phyloP scores from a whole-genome alignment of 2,329 filamentous ascomycete genomes.

The Fusarium sp. region DNA sequence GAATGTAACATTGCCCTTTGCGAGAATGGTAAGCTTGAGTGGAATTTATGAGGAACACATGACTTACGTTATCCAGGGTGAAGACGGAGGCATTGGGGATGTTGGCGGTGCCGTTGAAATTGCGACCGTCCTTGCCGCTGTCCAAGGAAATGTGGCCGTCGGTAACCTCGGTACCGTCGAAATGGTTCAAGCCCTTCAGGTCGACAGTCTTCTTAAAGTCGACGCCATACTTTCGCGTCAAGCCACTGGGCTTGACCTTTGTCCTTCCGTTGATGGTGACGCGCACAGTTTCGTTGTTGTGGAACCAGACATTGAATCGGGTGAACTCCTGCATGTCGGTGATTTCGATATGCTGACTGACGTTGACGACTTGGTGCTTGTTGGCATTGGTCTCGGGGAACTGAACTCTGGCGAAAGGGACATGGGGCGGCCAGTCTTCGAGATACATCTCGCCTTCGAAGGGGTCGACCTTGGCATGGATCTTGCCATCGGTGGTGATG shows the following conservation, averaged over 20 bases:
- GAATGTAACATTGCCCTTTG: constrained; percentile 71
- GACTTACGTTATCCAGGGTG: constrained; percentile 70
- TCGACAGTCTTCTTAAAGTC: constrained; percentile 67
- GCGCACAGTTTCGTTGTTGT: constrained; percentile 60
- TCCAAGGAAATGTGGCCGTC: constrained; percentile 59
- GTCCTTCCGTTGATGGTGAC: constrained; percentile 65
- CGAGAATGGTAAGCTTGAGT: constrained; percentile 6
- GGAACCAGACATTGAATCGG: constrained; percentile 65
- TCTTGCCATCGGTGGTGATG: constrained; percentile 61
- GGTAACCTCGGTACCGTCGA: constrained; percentile 64
- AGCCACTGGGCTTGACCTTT: constrained; percentile 60
- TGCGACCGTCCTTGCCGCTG: constrained; percentile 58
- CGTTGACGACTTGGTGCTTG: constrained; percentile 61
- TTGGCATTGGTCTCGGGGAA: constrained; percentile 64
- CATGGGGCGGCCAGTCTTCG: constrained; percentile 58
- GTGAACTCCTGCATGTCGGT: constrained; percentile 60
- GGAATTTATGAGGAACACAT: neutral
- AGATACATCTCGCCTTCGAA: constrained; percentile 67
- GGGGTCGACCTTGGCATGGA: constrained; percentile 61
- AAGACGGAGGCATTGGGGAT: constrained; percentile 74
- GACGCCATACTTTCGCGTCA: constrained; percentile 60
- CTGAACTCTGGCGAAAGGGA: constrained; percentile 60
- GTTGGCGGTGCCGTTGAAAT: constrained; percentile 68
- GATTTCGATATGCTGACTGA: constrained; percentile 61
- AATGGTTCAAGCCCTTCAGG: constrained; percentile 63